Percentiles rank a stretch among this genome's conserved stretches.
Evolutionary conservation across 208 protist species (phyloP).

Genomic region (Acanthamoeba triangularis): DNA sequence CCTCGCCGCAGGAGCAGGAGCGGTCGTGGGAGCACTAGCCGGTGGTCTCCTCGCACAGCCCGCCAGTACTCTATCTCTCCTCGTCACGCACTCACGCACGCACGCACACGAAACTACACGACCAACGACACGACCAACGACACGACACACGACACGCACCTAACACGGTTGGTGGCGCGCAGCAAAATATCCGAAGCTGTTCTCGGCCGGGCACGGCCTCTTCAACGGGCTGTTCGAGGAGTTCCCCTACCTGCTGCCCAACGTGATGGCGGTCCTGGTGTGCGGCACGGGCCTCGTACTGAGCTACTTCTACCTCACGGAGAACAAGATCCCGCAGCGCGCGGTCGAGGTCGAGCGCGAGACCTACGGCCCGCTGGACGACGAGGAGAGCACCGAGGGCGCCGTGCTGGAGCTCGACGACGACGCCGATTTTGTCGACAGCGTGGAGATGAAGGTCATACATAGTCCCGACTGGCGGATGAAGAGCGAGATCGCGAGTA

Average conservation of each 20-base stretch:
- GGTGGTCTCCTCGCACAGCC: slow-evolving; percentile 34
- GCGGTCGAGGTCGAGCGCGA: background rate
- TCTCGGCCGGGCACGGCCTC: background rate
- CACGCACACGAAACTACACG: background rate
- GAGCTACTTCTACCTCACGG: slow-evolving; percentile 38
- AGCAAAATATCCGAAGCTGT: slow-evolving; percentile 36
- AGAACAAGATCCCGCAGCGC: slow-evolving; percentile 19
- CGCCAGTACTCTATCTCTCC: background rate
- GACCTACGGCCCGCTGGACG: background rate
- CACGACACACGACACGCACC: background rate
- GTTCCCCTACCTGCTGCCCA: slow-evolving; percentile 45
- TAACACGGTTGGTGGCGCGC: background rate
- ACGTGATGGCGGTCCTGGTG: background rate
- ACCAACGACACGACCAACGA: background rate
- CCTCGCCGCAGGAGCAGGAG: background rate
- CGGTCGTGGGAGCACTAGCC: background rate
- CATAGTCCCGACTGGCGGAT: background rate
- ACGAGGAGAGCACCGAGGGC: background rate
- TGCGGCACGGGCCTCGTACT: background rate
- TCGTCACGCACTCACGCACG: background rate
- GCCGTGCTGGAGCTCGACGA: background rate
- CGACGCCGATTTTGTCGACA: background rate
- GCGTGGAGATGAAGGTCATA: slow-evolving; percentile 2
- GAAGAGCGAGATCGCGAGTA: slow-evolving; percentile 23
- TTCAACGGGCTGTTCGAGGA: slow-evolving; percentile 29